phyloP scores from a whole-genome alignment of 139 green algal genomes.

The Trebouxia sp. region DNA sequence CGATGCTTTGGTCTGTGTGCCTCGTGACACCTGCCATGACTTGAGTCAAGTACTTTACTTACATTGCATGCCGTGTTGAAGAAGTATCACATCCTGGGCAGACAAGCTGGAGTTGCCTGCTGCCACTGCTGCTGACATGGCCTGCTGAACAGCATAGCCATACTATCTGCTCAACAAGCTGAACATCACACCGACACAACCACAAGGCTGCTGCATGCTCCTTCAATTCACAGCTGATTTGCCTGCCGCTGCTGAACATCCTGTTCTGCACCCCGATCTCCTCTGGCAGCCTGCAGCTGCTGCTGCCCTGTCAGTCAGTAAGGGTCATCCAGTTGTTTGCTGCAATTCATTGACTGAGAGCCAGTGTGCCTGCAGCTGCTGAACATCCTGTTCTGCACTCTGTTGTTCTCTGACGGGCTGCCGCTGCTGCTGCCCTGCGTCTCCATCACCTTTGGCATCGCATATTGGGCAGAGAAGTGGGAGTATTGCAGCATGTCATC shows the following conservation, averaged over 20 bases:
- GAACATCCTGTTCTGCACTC: slow-evolving; percentile 51
- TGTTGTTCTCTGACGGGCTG: slow-evolving; percentile 48
- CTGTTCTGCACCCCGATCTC: slow-evolving; percentile 55
- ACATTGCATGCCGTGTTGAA: too few species aligned
- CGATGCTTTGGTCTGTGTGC: too few species aligned
- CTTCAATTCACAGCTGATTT: too few species aligned
- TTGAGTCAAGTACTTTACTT: too few species aligned
- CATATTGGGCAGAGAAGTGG: slow-evolving; percentile 58
- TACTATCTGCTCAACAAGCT: too few species aligned
- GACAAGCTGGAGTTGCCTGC: neutral
- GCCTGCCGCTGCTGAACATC: slow-evolving; percentile 42
- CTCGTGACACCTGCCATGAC: too few species aligned
- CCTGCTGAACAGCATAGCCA: neutral
- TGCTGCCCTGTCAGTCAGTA: slow-evolving; percentile 45
- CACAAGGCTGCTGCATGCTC: too few species aligned
- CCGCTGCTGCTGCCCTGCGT: slow-evolving; percentile 47
- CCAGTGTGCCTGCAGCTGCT: slow-evolving; percentile 35
- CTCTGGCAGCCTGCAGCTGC: slow-evolving; percentile 45
- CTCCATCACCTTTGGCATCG: slow-evolving; percentile 44
- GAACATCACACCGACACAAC: too few species aligned
- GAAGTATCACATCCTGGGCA: too few species aligned
- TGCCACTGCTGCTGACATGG: neutral
- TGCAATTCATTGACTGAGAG: neutral
- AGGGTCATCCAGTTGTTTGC: neutral
- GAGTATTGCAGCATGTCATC: slow-evolving; percentile 48